Evolutionary conservation across 345 rosid species (phyloP).

Genomic region (Stellera chamaejasme): DNA sequence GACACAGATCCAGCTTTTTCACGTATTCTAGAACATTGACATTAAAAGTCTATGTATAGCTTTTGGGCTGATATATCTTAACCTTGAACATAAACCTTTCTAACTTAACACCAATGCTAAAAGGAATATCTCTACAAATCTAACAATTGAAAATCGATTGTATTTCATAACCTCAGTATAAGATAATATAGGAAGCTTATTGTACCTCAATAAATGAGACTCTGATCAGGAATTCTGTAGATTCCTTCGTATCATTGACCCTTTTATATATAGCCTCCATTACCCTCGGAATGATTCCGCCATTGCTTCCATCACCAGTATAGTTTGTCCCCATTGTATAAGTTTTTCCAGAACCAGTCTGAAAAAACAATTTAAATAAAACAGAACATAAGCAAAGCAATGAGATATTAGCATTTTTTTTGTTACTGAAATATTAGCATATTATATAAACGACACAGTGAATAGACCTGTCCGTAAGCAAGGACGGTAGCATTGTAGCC

Average conservation of each 20-base stretch:
- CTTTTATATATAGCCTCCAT: conserved; percentile 65
- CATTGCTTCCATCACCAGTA: conserved; percentile 45
- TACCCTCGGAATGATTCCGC: conserved; percentile 75
- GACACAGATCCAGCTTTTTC: neutral
- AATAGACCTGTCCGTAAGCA: conserved; percentile 87
- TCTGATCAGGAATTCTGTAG: conserved; percentile 59
- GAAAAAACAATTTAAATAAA: neutral
- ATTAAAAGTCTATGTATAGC: neutral
- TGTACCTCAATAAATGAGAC: conserved; percentile 94
- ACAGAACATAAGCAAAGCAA: neutral
- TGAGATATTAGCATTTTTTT: too few species aligned
- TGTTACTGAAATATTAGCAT: neutral
- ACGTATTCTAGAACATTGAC: neutral
- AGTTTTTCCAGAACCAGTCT: conserved; percentile 97
- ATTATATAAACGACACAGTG: neutral
- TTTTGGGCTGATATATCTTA: too few species aligned
- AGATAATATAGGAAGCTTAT: neutral
- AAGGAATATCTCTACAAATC: too few species aligned
- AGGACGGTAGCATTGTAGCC: conserved; percentile 96
- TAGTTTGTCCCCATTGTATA: conserved; percentile 96
- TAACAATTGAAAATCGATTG: neutral
- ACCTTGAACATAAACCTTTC: too few species aligned
- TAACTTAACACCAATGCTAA: too few species aligned
- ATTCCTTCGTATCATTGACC: conserved; percentile 38
- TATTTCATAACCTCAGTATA: neutral